Base-by-base conservation (phyloP, 176 grass and related monocot species). In the Ensete ventricosum region DNA sequence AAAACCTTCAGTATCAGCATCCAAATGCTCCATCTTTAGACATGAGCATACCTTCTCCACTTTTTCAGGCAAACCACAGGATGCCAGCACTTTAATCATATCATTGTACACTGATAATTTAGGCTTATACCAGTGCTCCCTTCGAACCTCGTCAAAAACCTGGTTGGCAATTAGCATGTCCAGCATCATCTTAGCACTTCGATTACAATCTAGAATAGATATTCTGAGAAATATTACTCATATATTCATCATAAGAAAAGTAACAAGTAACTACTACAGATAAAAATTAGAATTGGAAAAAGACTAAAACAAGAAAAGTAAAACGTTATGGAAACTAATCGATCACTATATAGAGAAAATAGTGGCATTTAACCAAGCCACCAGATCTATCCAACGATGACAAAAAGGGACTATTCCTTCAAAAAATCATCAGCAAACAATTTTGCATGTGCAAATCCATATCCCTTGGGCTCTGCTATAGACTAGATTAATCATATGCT, bases 91-190 rank as follows among this genome's bases (percentile, higher is more conserved):
- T 50, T 76, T 88, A 26, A 93, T 71, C 81, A 97, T 85, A 81
- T 93, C 84, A 19, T 83, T 53, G 1, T 91, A 97, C 83, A 83
- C 76, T 26, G 78, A 78, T 60, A 97, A 80, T 24, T 79, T 83
- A 17, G 94, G 90, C 29, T 50, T 90, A 77, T 93, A 93, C 87
- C 94, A 93, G 57, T 92, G 82, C 82, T 97, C 90, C 77, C 90
- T 90, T 4, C 80, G 77, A 77, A 93, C 90, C 83, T 90, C 90
- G 58, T 97, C 93, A 75, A 97, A 93, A 17, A 90, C 90, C 90
- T 87, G 76, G 43, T 22, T 71, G 68, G 78, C 64, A 76, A 78
- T 59, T 9, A 82, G 16, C 75, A 83, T 79, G 75, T 59, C 49
- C 55, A 83, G 43, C 76, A 43, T 72, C 71, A 60, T 91, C 71